phyloP scores from a whole-genome alignment of 2,329 filamentous ascomycete species.

The Claviceps humidiphila region DNA sequence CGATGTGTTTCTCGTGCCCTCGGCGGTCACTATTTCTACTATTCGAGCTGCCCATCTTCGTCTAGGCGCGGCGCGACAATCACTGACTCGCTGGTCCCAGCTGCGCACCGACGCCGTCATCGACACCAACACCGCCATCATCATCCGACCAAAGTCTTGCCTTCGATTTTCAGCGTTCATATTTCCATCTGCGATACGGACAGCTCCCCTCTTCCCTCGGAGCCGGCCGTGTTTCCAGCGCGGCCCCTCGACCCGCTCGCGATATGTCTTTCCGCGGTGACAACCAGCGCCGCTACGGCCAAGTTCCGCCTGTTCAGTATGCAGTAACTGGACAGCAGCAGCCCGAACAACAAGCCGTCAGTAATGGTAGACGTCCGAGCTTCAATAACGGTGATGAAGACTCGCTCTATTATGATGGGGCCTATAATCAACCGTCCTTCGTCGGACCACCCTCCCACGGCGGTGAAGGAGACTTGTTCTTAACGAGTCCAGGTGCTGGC shows the following conservation, averaged over 20 bases:
- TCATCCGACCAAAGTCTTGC: not conserved
- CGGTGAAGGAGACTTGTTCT: conserved; percentile 49
- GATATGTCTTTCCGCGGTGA: conserved; percentile 52
- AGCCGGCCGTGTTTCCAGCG: conserved; percentile 2
- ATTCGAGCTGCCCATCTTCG: not conserved
- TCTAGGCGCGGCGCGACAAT: conserved; percentile 7
- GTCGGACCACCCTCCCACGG: conserved; percentile 1
- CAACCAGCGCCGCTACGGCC: conserved; percentile 50
- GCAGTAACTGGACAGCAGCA: conserved; percentile 30
- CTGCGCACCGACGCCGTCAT: not conserved
- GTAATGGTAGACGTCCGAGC: conserved; percentile 45
- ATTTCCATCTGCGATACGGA: not conserved
- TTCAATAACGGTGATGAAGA: conserved; percentile 64
- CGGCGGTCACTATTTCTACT: not conserved
- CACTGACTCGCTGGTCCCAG: conserved; percentile 9
- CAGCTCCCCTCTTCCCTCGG: not conserved
- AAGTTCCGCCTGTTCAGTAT: conserved; percentile 53
- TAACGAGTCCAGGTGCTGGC: conserved; percentile 31
- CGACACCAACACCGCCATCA: not conserved
- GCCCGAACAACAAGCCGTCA: conserved; percentile 5
- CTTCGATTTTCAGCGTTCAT: not conserved
- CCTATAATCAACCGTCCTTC: conserved; percentile 10
- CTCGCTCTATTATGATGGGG: conserved; percentile 35
- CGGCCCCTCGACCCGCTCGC: not conserved
- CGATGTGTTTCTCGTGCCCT: conserved; percentile 1